Percentiles rank a stretch among this genome's conserved stretches.
These are phyloP conservation scores for Fusarium poae DNA, from an alignment of 2,329 filamentous ascomycete genomes.

Conservation along the genomic window DNA sequence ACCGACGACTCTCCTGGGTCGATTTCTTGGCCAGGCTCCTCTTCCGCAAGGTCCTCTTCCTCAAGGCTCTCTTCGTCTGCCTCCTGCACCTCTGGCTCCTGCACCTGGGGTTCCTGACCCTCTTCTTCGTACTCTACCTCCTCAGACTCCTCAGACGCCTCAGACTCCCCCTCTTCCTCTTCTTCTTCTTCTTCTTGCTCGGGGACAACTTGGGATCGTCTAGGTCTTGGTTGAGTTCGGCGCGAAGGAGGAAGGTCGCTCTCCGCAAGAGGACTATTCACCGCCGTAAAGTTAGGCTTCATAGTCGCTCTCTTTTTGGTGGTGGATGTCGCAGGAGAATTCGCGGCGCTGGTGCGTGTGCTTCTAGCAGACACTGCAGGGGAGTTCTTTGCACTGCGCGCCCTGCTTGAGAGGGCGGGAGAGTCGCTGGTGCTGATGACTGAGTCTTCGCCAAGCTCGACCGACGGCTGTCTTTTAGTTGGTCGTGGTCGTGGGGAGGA, in stretches of 20 bases:
- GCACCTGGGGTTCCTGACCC: neutral
- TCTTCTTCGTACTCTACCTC: neutral
- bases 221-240: neutral
- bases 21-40: neutral
- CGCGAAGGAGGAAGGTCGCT: neutral
- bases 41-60: neutral
- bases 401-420: neutral
- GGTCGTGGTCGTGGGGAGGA: conserved; percentile 4
- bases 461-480: neutral
- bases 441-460: neutral
- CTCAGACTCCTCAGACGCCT: neutral
- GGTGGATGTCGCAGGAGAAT: neutral
- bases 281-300: neutral
- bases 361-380: neutral
- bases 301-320: neutral
- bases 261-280: neutral
- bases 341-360: neutral
- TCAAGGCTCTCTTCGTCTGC: neutral
- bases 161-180: neutral
- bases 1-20: too few relatives aligned
- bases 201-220: neutral
- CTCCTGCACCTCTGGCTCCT: neutral
- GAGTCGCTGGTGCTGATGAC: neutral
- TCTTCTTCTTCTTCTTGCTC: neutral
- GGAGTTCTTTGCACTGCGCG: neutral